phyloP scores from a whole-genome alignment of 2,329 filamentous ascomycete species.

The Calonectria naviculata region DNA sequence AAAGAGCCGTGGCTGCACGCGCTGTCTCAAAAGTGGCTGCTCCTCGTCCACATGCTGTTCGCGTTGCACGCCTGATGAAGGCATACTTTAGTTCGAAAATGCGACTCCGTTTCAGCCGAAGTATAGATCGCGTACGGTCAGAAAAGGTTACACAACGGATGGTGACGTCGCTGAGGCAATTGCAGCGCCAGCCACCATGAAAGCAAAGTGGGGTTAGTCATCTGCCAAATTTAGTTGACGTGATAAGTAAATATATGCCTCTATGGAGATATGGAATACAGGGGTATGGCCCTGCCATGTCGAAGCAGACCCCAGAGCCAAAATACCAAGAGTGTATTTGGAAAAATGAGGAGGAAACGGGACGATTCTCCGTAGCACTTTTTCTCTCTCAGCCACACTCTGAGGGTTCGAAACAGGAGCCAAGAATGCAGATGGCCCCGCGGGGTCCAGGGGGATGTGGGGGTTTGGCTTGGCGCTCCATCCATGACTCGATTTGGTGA shows the following conservation, averaged over 20 bases:
- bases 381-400: not conserved
- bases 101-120: not conserved
- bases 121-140: not conserved
- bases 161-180: not conserved
- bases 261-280: not conserved
- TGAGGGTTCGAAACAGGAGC: not conserved
- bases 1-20: not conserved
- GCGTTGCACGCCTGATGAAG: not conserved
- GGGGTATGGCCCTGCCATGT: not conserved
- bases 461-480: not conserved
- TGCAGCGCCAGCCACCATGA: not conserved
- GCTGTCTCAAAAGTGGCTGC: conserved; percentile 12
- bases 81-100: not conserved
- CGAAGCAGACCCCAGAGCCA: no score
- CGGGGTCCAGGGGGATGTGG: not conserved
- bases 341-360: not conserved
- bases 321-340: no score
- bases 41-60: conserved; percentile 3
- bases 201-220: not conserved
- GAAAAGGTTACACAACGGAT: not conserved
- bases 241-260: not conserved
- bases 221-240: not conserved
- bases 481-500: no score
- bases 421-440: not conserved
- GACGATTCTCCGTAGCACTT: not conserved